Percentiles rank a stretch among this genome's conserved stretches.
Conservation (phyloP, 1,284 basidiomycete genomes). For the Heterobasidion irregulare region DNA sequence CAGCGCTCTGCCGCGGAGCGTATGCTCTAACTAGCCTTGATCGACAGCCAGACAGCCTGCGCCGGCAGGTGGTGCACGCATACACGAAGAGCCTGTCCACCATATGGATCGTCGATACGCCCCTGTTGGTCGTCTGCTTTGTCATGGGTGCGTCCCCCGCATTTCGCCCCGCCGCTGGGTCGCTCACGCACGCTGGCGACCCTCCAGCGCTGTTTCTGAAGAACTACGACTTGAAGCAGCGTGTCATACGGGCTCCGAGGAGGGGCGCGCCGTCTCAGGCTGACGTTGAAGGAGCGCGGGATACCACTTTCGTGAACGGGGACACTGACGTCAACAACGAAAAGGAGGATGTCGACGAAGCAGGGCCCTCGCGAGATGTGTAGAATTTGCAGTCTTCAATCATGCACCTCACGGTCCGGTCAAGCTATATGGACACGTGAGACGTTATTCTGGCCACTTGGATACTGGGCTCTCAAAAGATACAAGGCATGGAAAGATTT, state of each 20-base stretch:
- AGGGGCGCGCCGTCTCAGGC: neutral
- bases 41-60: constrained; percentile 31
- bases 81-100: constrained; percentile 61
- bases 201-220: neutral
- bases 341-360: no score
- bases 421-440: no score
- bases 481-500: no score
- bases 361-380: no score
- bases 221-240: neutral
- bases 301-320: no score
- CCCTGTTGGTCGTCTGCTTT: constrained; percentile 50
- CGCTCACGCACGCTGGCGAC: neutral
- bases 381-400: no score
- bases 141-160: constrained; percentile 38
- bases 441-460: no score
- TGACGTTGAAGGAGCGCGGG: no score
- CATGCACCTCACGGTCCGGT: no score
- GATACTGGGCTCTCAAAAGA: no score
- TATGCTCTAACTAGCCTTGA: neutral
- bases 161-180: neutral
- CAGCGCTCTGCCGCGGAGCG: neutral
- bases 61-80: constrained; percentile 52
- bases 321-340: no score
- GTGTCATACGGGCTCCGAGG: neutral
- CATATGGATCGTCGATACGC: constrained; percentile 68